Base-by-base conservation (phyloP, 164 flowering plant genomes). In the Annona cherimola region DNA sequence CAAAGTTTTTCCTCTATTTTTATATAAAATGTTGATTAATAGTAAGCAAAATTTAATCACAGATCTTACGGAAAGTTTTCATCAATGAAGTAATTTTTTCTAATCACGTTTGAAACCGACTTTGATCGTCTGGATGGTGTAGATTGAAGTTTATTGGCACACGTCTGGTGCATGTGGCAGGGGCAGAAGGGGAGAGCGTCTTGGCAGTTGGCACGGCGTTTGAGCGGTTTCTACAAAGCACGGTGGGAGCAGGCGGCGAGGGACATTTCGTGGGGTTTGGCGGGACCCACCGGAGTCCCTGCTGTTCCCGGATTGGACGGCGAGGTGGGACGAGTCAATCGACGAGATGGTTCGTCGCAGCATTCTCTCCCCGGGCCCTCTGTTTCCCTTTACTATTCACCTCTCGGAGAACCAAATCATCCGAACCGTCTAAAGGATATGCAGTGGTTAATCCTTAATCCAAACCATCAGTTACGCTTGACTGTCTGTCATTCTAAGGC, bases 261-360 rank as follows among this genome's bases (percentile, higher is more conserved):
- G 57, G 57, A 50, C 57, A 50, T 50, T 11, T 50, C 57, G 57
- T 50, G 57, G 57, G 14, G 57, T 50, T 16, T 11, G 9, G 57
- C 14, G 57, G 57, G 57, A 11, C 57, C 57, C 9, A 11, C 14
- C 11, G 0, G 3, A 16, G 14, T 9, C 14, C 57, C 57, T 12
- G 57, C 57, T 50, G 57, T 50, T 12, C 55, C 55, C 2, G 14
- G 57, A 50, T 50, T 2, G 57, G 57, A 50, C 57, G 57, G 57
- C 14, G 2, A 18, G 65, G 65, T 62, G 65, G 35, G 12, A 62
- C 35, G 65, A 62, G 14, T 62, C 9, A 62, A 62, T 62, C 65
- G 65, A 14, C 11, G 14, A 20, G 65, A 35, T 20, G 65, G 64
- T 62, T 39, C 2, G 65, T 62, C 65, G 65, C 65, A 62, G 65